A percentile compares a stretch with the other conserved stretches of the same genome.
These are phyloP conservation scores for Elaeagnus macrophylla DNA, from an alignment of 306 rosid species.

Conservation along the genomic window DNA sequence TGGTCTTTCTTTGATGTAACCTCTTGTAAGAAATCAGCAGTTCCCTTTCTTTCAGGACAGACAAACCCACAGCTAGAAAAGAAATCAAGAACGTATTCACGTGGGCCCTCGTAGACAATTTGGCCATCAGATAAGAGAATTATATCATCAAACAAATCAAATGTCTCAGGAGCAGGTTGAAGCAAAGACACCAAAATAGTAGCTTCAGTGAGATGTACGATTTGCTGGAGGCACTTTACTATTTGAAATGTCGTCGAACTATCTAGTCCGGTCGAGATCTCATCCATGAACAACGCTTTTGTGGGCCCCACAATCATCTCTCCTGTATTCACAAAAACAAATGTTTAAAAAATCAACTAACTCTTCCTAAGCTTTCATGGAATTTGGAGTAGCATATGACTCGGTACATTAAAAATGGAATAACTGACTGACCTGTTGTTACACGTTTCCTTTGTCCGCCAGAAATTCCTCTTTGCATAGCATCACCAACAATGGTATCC, in stretches of 20 bases:
- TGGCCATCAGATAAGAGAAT: slow-evolving; percentile 40
- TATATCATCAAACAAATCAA: slow-evolving; percentile 47
- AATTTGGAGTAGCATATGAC: not conserved
- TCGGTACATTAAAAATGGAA: no score
- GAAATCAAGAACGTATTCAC: slow-evolving; percentile 38
- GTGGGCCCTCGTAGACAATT: slow-evolving; percentile 47
- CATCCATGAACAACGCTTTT: slow-evolving; percentile 54
- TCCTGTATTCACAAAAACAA: slow-evolving; percentile 15
- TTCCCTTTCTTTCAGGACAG: slow-evolving; percentile 48
- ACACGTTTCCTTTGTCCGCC: slow-evolving; percentile 55
- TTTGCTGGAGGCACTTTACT: slow-evolving; percentile 38
- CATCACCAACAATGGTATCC: slow-evolving; percentile 46
- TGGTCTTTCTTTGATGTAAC: slow-evolving; percentile 50
- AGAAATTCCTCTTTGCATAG: slow-evolving; percentile 37
- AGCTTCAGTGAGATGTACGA: slow-evolving; percentile 31
- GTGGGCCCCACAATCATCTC: slow-evolving; percentile 55
- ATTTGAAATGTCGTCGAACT: slow-evolving; percentile 46
- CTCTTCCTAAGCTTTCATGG: no score
- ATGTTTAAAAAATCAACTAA: no score
- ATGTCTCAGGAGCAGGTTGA: slow-evolving; percentile 58
- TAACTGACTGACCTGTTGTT: slow-evolving; percentile 34
- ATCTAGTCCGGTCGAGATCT: slow-evolving; percentile 54
- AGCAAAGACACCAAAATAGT: slow-evolving; percentile 42
- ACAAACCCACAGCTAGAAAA: slow-evolving; percentile 32
- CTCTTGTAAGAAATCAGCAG: slow-evolving; percentile 47